A percentile compares a stretch with the other conserved stretches of the same genome.
These are phyloP conservation scores for Phytopythium boreale DNA, from an alignment of 352 stramenopile species.

Conservation along the genomic window DNA sequence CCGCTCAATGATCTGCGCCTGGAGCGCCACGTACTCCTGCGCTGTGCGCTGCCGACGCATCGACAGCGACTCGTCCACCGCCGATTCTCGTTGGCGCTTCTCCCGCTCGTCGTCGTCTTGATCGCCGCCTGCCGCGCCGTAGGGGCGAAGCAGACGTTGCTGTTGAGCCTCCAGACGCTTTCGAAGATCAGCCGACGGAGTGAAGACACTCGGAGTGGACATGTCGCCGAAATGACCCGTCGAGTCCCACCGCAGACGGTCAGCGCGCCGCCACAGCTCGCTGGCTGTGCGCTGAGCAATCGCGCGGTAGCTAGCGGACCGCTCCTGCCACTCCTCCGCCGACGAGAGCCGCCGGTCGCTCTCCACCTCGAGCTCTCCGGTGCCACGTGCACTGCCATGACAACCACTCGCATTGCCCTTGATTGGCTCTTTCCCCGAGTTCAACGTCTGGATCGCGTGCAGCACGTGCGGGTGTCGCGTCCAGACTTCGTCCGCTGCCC, in stretches of 20 bases:
- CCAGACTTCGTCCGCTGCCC: constrained; percentile 20
- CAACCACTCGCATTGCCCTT: background rate
- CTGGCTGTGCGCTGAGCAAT: constrained; percentile 30
- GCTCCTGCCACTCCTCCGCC: constrained; percentile 42
- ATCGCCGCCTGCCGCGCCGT: background rate
- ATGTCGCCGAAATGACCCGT: constrained; percentile 25
- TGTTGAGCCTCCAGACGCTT: constrained; percentile 26
- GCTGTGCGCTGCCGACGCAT: constrained; percentile 12
- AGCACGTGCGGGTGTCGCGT: constrained; percentile 43
- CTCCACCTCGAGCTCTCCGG: constrained; percentile 26
- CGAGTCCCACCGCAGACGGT: constrained; percentile 50
- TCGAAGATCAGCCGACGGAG: constrained; percentile 15
- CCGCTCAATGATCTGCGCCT: constrained; percentile 20
- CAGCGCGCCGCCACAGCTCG: constrained; percentile 20
- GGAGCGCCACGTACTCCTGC: constrained; percentile 20
- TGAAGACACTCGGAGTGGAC: background rate
- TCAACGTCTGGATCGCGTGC: constrained; percentile 35
- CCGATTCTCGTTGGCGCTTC: constrained; percentile 8
- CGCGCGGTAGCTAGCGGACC: constrained; percentile 41
- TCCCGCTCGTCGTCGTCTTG: constrained; percentile 3
- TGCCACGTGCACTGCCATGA: constrained; percentile 4
- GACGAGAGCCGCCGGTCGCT: constrained; percentile 16
- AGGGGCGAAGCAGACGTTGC: background rate
- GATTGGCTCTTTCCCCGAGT: constrained; percentile 3
- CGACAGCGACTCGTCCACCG: background rate